phyloP scores from a whole-genome alignment of 2,329 filamentous ascomycete genomes.

The Neopestalotiopsis sp. region DNA sequence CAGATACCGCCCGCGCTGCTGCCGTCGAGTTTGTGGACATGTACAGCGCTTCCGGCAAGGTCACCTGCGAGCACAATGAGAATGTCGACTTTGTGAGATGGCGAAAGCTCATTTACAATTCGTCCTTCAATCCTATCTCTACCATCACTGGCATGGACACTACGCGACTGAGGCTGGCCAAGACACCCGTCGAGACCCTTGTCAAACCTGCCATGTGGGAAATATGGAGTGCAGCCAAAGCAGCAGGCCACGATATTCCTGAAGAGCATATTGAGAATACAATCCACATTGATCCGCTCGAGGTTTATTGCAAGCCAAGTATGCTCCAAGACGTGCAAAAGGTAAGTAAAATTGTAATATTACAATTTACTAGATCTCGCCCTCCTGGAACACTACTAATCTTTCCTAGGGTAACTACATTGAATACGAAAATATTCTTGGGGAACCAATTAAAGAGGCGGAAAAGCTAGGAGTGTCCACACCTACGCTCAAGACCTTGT shows the following conservation, averaged over 20 bases:
- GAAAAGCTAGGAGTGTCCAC: conserved; percentile 52
- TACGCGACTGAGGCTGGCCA: conserved; percentile 51
- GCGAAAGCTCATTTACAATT: conserved; percentile 58
- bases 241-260: conserved; percentile 45
- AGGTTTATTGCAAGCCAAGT: conserved; percentile 55
- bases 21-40: conserved; percentile 50
- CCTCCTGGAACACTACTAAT: too few relatives aligned
- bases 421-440: conserved; percentile 62
- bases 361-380: too few relatives aligned
- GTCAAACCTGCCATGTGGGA: conserved; percentile 61
- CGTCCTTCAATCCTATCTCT: conserved; percentile 58
- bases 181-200: conserved; percentile 50
- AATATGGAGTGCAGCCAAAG: conserved; percentile 51
- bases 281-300: conserved; percentile 55
- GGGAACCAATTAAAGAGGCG: conserved; percentile 60
- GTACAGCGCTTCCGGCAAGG: conserved; percentile 53
- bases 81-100: conserved; percentile 51
- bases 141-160: conserved; percentile 58
- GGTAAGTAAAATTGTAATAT: too few relatives aligned
- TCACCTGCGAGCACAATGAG: conserved; percentile 43
- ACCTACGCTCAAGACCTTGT: conserved; percentile 55
- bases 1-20: conserved; percentile 31
- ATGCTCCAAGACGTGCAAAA: conserved; percentile 61
- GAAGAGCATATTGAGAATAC: conserved; percentile 47
- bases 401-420: conserved; percentile 55